Conservation (phyloP, 208 protist species). For the Acanthamoeba royreba region DNA sequence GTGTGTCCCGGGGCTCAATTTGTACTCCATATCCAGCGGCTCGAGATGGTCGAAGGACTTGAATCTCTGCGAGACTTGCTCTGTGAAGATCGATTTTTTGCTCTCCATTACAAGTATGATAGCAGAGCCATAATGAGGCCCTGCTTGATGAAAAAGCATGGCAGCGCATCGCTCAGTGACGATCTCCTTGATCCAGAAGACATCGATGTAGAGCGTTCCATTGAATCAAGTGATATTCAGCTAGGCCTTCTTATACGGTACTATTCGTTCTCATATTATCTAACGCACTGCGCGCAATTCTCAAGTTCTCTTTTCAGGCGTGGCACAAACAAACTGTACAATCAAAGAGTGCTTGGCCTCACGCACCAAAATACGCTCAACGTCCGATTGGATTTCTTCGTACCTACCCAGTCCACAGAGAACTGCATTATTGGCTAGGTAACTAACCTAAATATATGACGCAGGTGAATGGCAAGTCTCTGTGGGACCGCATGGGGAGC, state of each 20-base stretch:
- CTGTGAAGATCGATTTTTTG: neutral
- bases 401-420: neutral
- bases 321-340: constrained; percentile 30
- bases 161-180: neutral
- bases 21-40: neutral
- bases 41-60: neutral
- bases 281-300: neutral
- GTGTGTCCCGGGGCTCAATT: too few species aligned
- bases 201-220: neutral
- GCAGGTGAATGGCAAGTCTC: neutral
- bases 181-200: neutral
- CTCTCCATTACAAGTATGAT: constrained; percentile 43
- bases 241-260: neutral
- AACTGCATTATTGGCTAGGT: neutral
- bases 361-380: neutral
- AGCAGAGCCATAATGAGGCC: neutral
- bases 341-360: neutral
- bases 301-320: neutral
- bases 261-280: neutral
- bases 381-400: neutral
- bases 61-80: neutral
- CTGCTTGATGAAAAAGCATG: neutral
- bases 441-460: neutral
- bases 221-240: constrained; percentile 26
- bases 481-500: neutral